Percentiles rank a stretch among this genome's conserved stretches.
These are phyloP conservation scores for Cladosporium sp. DNA, from an alignment of 2,329 filamentous ascomycete species.

Conservation along the genomic window DNA sequence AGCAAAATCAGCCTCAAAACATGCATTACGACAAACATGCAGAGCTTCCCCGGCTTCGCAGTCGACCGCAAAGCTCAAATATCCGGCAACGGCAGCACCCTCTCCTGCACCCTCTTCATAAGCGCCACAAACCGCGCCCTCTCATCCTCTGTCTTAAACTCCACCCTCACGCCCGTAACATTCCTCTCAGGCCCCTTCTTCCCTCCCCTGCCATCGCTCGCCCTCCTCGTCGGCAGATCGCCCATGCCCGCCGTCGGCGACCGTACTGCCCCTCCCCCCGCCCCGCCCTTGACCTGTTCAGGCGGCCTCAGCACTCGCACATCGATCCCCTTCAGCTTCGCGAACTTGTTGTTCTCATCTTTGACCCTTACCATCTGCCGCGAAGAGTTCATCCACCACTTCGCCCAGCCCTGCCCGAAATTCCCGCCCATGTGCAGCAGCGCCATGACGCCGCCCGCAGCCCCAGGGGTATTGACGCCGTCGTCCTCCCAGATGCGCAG, in stretches of 20 bases:
- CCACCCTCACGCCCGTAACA: constrained; percentile 38
- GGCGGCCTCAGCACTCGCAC: constrained; percentile 31
- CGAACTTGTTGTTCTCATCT: constrained; percentile 33
- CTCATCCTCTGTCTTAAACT: constrained; percentile 39
- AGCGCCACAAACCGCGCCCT: constrained; percentile 35
- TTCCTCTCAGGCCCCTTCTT: constrained; percentile 25
- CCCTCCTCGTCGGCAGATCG: constrained; percentile 25
- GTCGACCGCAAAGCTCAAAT: constrained; percentile 7
- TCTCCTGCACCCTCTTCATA: constrained; percentile 34
- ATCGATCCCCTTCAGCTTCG: constrained; percentile 39
- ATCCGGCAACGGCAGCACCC: constrained; percentile 35
- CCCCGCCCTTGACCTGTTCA: not conserved
- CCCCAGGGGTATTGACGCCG: constrained; percentile 25
- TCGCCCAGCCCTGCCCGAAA: constrained; percentile 39
- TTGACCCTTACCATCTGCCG: constrained; percentile 34
- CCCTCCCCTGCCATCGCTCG: not conserved
- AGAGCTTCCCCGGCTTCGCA: too few relatives aligned
- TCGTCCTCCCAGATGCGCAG: constrained; percentile 43
- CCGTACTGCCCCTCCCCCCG: constrained; percentile 21
- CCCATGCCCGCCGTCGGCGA: constrained; percentile 25
- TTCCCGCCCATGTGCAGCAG: constrained; percentile 40
- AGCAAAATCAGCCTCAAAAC: not conserved
- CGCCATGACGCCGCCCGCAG: constrained; percentile 36
- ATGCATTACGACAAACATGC: not conserved
- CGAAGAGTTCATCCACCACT: constrained; percentile 40